Conservation (phyloP, 495 filamentous ascomycete genomes). For the Letharia columbiana region DNA sequence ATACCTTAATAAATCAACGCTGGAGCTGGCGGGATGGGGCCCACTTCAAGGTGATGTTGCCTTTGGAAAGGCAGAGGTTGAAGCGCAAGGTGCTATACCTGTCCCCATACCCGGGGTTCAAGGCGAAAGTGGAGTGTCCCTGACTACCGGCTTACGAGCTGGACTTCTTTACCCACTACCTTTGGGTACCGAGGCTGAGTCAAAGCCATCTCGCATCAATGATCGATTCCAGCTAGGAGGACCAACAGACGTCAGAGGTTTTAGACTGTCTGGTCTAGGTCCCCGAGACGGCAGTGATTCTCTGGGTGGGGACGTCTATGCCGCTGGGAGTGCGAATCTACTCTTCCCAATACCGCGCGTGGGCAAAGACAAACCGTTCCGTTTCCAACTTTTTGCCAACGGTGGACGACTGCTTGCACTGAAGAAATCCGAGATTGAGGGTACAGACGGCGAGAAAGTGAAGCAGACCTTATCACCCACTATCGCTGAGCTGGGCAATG, state of each 20-base stretch:
- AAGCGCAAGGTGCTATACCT: slow-evolving; percentile 64
- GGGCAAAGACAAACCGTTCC: slow-evolving; percentile 70
- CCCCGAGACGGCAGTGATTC: slow-evolving; percentile 77
- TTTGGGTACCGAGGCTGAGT: slow-evolving; percentile 41
- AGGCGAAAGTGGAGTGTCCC: slow-evolving; percentile 64
- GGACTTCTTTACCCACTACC: slow-evolving; percentile 56
- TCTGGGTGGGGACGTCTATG: slow-evolving; percentile 84
- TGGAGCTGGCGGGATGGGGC: slow-evolving; percentile 82
- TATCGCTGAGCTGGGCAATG: slow-evolving; percentile 57
- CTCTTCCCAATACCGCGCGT: slow-evolving; percentile 74
- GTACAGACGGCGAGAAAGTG: slow-evolving; percentile 47
- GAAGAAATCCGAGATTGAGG: slow-evolving; percentile 47
- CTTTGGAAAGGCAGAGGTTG: slow-evolving; percentile 80
- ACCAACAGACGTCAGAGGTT: slow-evolving; percentile 88
- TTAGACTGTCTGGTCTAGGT: slow-evolving; percentile 79
- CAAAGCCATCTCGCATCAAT: slow-evolving; percentile 66
- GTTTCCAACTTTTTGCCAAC: slow-evolving; percentile 84
- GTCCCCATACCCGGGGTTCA: slow-evolving; percentile 58
- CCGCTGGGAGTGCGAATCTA: slow-evolving; percentile 75
- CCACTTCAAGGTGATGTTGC: slow-evolving; percentile 78
- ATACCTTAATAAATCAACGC: slow-evolving; percentile 62
- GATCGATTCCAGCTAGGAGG: slow-evolving; percentile 94
- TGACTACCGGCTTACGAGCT: slow-evolving; percentile 54
- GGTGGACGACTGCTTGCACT: slow-evolving; percentile 77
- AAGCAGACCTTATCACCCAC: slow-evolving; percentile 44